A percentile compares a stretch with the other conserved stretches of the same genome.
phyloP scores from a whole-genome alignment of 495 filamentous ascomycete species.

The Aspergillus indologenus region DNA sequence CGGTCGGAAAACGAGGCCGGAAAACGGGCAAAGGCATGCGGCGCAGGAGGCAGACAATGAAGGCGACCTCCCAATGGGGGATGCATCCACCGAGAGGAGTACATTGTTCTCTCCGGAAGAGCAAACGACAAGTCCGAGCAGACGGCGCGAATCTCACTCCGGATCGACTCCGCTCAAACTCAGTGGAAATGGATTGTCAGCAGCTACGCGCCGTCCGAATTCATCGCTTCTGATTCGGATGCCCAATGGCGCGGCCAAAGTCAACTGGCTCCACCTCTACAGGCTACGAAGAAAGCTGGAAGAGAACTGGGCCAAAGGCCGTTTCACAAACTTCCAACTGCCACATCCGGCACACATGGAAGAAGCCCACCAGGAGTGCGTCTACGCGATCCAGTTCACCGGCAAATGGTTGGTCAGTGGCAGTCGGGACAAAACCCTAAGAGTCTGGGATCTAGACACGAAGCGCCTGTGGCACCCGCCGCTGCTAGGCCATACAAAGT shows the following conservation, averaged over 20 bases:
- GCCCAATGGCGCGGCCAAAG: slow-evolving; percentile 33
- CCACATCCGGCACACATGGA: slow-evolving; percentile 76
- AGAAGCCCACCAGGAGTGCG: slow-evolving; percentile 87
- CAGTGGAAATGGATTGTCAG: slow-evolving; percentile 10
- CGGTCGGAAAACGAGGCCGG: slow-evolving; percentile 8
- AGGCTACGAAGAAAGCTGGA: slow-evolving; percentile 82
- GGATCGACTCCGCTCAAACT: slow-evolving; percentile 11
- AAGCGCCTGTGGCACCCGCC: slow-evolving; percentile 69
- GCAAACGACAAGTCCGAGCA: slow-evolving; percentile 3
- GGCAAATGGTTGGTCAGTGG: slow-evolving; percentile 87
- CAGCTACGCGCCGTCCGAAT: slow-evolving; percentile 24
- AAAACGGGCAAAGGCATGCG: slow-evolving; percentile 10
- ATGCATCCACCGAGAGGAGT: slow-evolving; percentile 32
- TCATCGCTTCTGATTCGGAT: slow-evolving; percentile 35
- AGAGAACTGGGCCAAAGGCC: slow-evolving; percentile 84
- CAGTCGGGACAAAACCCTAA: slow-evolving; percentile 80
- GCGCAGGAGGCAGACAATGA: slow-evolving; percentile 44
- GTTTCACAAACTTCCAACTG: slow-evolving; percentile 81
- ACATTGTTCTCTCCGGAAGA: slow-evolving; percentile 10
- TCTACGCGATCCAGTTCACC: slow-evolving; percentile 90
- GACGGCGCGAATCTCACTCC: slow-evolving; percentile 6
- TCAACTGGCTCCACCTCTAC: slow-evolving; percentile 69
- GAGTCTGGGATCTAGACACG: slow-evolving; percentile 87
- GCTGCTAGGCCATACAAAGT: slow-evolving; percentile 73
- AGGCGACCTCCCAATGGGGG: slow-evolving; percentile 47